Evolutionary conservation across 495 filamentous ascomycete species (phyloP).

Genomic region (Echria macrotheca): DNA sequence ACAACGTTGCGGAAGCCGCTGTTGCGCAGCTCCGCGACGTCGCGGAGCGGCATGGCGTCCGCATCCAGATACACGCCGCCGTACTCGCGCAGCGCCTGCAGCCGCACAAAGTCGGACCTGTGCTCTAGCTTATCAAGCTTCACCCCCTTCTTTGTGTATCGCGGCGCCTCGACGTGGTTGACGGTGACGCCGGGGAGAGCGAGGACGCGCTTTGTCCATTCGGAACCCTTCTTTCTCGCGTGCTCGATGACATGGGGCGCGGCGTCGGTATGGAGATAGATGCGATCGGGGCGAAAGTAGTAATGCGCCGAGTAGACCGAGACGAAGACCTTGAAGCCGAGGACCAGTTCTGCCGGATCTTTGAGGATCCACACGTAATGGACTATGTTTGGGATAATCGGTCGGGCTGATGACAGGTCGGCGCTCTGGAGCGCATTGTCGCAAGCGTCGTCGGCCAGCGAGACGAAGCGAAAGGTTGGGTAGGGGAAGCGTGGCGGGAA

Average conservation of each 20-base stretch:
- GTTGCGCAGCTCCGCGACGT: constrained; percentile 13
- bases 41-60: constrained; percentile 16
- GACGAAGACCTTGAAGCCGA: constrained; percentile 21
- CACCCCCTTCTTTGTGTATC: constrained; percentile 8
- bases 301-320: constrained; percentile 21
- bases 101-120: constrained; percentile 19
- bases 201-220: constrained; percentile 17
- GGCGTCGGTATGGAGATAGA: constrained; percentile 27
- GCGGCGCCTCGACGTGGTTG: constrained; percentile 12
- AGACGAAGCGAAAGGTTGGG: too few species aligned
- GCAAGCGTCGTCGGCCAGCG: too few species aligned
- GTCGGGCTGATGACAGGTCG: background rate
- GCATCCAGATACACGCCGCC: constrained; percentile 23
- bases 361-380: constrained; percentile 26
- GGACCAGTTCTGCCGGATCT: constrained; percentile 14
- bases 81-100: constrained; percentile 6
- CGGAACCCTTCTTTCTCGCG: constrained; percentile 9
- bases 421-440: too few species aligned
- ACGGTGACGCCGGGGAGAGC: constrained; percentile 11
- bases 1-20: constrained; percentile 20
- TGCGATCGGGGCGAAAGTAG: constrained; percentile 16
- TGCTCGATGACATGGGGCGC: constrained; percentile 9
- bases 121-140: constrained; percentile 13
- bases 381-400: constrained; percentile 23
- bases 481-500: too few species aligned